phyloP scores from a whole-genome alignment of 1,284 basidiomycete genomes.

The Fomitopsis pinicola region DNA sequence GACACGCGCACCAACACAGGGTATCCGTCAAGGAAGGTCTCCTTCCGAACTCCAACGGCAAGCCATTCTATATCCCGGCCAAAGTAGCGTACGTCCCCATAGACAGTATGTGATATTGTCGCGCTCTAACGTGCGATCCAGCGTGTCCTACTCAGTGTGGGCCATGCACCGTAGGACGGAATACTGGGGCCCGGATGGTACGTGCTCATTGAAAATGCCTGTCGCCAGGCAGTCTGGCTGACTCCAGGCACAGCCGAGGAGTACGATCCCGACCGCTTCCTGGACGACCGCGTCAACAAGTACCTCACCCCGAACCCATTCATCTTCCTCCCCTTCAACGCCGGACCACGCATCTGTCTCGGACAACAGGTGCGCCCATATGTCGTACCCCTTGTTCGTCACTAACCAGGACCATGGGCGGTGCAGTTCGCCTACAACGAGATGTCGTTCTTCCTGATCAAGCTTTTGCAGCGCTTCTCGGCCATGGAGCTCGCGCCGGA shows the following conservation, averaged over 20 bases:
- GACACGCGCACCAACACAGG: background rate
- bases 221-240: background rate
- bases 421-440: slow-evolving; percentile 8
- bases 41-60: slow-evolving; percentile 10
- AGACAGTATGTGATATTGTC: background rate
- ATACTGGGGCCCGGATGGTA: slow-evolving; percentile 18
- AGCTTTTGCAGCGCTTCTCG: slow-evolving; percentile 8
- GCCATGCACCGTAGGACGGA: slow-evolving; percentile 22
- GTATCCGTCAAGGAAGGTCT: slow-evolving; percentile 10
- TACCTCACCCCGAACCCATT: slow-evolving; percentile 51
- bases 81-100: slow-evolving; percentile 11
- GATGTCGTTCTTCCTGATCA: slow-evolving; percentile 12
- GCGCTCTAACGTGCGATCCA: background rate
- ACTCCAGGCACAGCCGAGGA: slow-evolving; percentile 31
- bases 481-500: slow-evolving; percentile 16
- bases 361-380: slow-evolving; percentile 43
- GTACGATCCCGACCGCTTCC: slow-evolving; percentile 58
- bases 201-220: background rate
- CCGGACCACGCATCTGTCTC: slow-evolving; percentile 51
- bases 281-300: slow-evolving; percentile 44
- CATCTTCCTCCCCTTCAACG: slow-evolving; percentile 59
- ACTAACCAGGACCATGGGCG: background rate
- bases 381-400: background rate
- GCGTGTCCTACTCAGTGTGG: slow-evolving; percentile 17
- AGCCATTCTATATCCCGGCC: slow-evolving; percentile 20